These are phyloP conservation scores for Nicotiana sylvestris DNA, from an alignment of 257 asterid genomes.

Conservation along the genomic window DNA sequence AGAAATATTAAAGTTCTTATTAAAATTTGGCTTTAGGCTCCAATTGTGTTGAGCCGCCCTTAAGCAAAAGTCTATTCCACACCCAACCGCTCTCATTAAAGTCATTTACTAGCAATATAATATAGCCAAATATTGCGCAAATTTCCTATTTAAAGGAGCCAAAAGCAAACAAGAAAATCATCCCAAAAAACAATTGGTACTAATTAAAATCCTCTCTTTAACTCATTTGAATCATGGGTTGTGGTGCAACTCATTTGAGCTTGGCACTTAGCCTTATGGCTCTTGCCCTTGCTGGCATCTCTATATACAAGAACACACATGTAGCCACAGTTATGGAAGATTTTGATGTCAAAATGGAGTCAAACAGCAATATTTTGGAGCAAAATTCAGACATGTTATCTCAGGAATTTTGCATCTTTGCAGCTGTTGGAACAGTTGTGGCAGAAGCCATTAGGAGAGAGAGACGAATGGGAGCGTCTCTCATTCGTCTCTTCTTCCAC, in stretches of 20 bases:
- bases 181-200: neutral
- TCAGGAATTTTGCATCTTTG: slow-evolving; percentile 6
- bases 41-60: too few species aligned
- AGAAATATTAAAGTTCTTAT: too few species aligned
- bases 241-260: neutral
- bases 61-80: neutral
- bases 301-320: neutral
- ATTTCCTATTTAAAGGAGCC: slow-evolving; percentile 10
- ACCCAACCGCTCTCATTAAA: neutral
- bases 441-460: neutral
- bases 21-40: too few species aligned
- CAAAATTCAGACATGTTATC: slow-evolving; percentile 9
- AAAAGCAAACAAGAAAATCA: neutral
- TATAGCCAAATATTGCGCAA: neutral
- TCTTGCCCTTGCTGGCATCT: neutral
- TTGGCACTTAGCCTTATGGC: slow-evolving; percentile 5
- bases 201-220: neutral
- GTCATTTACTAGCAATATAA: neutral
- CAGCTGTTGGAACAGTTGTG: slow-evolving; percentile 10
- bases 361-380: neutral
- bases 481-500: slow-evolving; percentile 17
- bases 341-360: neutral
- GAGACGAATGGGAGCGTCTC: slow-evolving; percentile 15
- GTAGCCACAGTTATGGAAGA: neutral
- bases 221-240: neutral